A percentile compares a stretch with the other conserved stretches of the same genome.
Conservation (phyloP, 1,284 basidiomycete genomes). For the Rhodofomes roseus region DNA sequence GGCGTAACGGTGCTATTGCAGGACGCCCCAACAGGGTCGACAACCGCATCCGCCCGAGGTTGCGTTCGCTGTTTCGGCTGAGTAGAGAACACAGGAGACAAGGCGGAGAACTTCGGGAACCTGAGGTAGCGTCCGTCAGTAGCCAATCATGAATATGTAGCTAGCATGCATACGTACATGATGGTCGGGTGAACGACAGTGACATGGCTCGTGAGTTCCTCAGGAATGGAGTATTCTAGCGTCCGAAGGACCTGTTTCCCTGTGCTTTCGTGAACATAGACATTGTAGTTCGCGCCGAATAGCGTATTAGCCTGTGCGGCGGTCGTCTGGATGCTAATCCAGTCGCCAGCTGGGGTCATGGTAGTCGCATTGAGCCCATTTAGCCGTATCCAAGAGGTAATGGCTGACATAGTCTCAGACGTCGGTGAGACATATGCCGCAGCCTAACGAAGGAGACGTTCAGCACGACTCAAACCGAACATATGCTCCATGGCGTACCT, state of each 20-base stretch:
- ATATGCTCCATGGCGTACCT: conserved; percentile 6
- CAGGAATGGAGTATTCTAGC: conserved; percentile 35
- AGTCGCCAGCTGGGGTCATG: conserved; percentile 32
- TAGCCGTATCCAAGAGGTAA: conserved; percentile 31
- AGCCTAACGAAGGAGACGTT: conserved; percentile 16
- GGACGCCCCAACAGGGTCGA: conserved; percentile 22
- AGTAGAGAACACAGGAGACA: too few species aligned
- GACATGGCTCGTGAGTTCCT: conserved; percentile 28
- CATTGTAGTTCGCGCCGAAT: conserved; percentile 31
- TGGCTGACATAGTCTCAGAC: conserved; percentile 27
- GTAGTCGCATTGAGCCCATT: conserved; percentile 30
- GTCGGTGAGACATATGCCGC: not conserved
- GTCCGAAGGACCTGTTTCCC: conserved; percentile 30
- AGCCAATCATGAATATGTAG: not conserved
- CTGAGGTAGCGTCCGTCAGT: not conserved
- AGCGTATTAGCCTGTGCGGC: conserved; percentile 32
- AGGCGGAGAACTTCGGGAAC: not conserved
- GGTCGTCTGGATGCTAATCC: conserved; percentile 32
- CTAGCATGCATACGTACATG: not conserved
- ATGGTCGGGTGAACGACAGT: conserved; percentile 35
- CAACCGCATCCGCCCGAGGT: conserved; percentile 24
- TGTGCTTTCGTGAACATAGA: conserved; percentile 30
- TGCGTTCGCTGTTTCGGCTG: too few species aligned
- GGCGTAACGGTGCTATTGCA: conserved; percentile 34
- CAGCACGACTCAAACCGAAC: not conserved